A percentile compares a stretch with the other conserved stretches of the same genome.
These are phyloP conservation scores for Chlorencoelia australis DNA, from an alignment of 2,329 filamentous ascomycete species.

Conservation along the genomic window DNA sequence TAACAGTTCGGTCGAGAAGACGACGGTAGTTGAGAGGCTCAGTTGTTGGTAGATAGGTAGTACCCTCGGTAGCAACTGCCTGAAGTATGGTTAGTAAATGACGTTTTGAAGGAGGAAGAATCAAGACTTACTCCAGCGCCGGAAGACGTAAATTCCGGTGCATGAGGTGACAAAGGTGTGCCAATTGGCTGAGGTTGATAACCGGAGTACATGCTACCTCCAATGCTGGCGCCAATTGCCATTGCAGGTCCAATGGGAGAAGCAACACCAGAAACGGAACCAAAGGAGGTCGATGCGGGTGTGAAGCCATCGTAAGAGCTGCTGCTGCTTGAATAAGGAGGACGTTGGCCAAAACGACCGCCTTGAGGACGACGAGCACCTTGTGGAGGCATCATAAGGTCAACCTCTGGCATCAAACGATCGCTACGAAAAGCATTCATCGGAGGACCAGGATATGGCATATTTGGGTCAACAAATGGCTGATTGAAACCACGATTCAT, in stretches of 20 bases:
- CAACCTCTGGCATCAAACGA: conserved; percentile 22
- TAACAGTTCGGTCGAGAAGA: conserved; percentile 87
- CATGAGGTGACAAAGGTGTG: conserved; percentile 61
- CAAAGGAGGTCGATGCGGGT: conserved; percentile 20
- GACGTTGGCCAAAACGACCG: conserved; percentile 23
- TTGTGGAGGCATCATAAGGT: conserved; percentile 21
- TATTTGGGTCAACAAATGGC: conserved; percentile 21
- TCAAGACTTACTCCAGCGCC: conserved; percentile 27
- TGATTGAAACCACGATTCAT: conserved; percentile 29
- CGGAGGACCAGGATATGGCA: conserved; percentile 19
- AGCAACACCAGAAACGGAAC: conserved; percentile 20
- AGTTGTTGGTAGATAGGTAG: conserved; percentile 74
- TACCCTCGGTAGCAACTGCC: conserved; percentile 44
- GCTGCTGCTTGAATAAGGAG: conserved; percentile 26
- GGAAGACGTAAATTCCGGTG: conserved; percentile 60
- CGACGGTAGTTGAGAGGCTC: conserved; percentile 96
- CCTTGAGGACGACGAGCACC: conserved; percentile 19
- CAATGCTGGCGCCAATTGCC: conserved; percentile 13
- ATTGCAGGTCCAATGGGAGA: conserved; percentile 13
- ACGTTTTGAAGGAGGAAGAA: conserved; percentile 10
- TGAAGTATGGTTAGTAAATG: conserved; percentile 26
- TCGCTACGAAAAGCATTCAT: conserved; percentile 22
- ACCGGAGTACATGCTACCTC: conserved; percentile 26
- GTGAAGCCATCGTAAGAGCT: conserved; percentile 27
- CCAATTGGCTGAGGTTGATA: conserved; percentile 45